Evolutionary conservation across 2,329 filamentous ascomycete species (phyloP).

Genomic region (Xylaria arbuscula): DNA sequence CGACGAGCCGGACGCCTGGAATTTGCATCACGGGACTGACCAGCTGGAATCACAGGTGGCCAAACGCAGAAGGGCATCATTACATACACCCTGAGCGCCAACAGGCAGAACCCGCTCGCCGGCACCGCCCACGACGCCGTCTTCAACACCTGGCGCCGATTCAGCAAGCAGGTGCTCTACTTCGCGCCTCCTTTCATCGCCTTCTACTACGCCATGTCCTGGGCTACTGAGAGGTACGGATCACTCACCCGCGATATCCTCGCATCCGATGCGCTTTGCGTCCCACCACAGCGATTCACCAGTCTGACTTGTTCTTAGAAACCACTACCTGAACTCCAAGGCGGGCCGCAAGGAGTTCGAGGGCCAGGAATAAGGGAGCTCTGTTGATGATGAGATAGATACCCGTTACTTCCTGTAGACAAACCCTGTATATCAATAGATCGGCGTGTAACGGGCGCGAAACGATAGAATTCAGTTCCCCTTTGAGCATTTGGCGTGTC

Average conservation of each 20-base stretch:
- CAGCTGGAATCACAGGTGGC: conserved; percentile 57
- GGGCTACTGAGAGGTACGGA: conserved; percentile 86
- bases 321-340: conserved; percentile 51
- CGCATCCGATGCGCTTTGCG: neutral
- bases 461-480: conserved; percentile 26
- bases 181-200: conserved; percentile 80
- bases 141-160: conserved; percentile 95
- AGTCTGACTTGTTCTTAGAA: conserved; percentile 40
- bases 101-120: conserved; percentile 89
- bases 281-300: conserved; percentile 4
- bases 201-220: conserved; percentile 86
- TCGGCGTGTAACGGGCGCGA: conserved; percentile 32
- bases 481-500: conserved; percentile 17
- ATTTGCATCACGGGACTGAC: conserved; percentile 43
- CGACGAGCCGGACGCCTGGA: neutral
- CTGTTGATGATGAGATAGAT: conserved; percentile 20
- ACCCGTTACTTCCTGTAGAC: conserved; percentile 42
- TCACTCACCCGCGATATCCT: neutral
- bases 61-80: conserved; percentile 72
- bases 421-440: conserved; percentile 49
- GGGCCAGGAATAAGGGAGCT: conserved; percentile 41
- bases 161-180: conserved; percentile 88
- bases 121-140: conserved; percentile 81
- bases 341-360: conserved; percentile 46
- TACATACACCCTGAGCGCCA: conserved; percentile 81